Evolutionary conservation across 306 rosid species (phyloP).

Genomic region (Begonia loranthoides): DNA sequence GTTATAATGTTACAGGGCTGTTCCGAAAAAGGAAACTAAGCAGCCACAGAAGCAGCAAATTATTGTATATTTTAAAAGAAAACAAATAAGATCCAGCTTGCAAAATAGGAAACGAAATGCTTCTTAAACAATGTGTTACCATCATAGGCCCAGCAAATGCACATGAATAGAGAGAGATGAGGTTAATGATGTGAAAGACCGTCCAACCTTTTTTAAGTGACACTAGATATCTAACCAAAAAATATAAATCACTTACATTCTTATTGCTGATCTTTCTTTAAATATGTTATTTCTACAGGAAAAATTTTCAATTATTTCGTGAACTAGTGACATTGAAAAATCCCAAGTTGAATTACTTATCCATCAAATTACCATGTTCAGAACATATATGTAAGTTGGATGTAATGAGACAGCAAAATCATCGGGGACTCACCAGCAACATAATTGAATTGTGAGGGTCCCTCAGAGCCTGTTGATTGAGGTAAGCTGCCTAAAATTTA

Average conservation of each 20-base stretch:
- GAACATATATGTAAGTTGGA: neutral
- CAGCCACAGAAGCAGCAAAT: constrained; percentile 2
- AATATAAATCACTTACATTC: too few species aligned
- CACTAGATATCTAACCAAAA: neutral
- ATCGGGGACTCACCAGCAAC: constrained; percentile 65
- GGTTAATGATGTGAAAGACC: neutral
- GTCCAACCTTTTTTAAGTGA: neutral
- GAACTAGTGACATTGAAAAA: neutral
- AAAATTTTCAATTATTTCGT: too few species aligned
- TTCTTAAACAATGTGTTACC: neutral
- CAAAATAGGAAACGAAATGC: neutral
- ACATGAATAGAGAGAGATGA: neutral
- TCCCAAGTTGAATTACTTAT: constrained; percentile 4
- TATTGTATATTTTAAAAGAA: neutral
- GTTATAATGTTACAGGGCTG: too few species aligned
- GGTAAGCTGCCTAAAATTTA: constrained; percentile 71
- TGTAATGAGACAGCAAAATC: neutral
- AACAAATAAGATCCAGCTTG: neutral
- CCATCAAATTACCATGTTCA: neutral
- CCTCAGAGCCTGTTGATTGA: constrained; percentile 30
- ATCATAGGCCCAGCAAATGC: neutral
- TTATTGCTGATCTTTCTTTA: too few species aligned
- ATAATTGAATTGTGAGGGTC: constrained; percentile 34
- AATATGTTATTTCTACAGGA: too few species aligned
- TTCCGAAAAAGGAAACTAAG: neutral